A percentile compares a stretch with the other conserved stretches of the same genome.
Evolutionary conservation across 139 green algal species (phyloP).

Genomic region (Closterium sp.): DNA sequence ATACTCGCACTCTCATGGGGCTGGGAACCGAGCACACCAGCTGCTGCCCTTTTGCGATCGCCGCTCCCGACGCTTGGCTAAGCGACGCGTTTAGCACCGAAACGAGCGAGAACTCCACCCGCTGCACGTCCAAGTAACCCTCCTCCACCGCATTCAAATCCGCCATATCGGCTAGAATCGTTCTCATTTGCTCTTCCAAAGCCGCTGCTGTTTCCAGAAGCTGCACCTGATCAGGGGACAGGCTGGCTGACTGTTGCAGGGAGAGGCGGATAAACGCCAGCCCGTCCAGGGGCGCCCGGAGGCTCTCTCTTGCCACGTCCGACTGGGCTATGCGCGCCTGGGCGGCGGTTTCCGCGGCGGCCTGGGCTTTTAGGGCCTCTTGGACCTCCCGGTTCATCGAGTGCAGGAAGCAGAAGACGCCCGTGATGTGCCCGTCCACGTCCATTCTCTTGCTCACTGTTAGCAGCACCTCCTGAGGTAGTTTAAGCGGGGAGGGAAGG

Average conservation of each 20-base stretch:
- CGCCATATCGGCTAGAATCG: conserved; percentile 26
- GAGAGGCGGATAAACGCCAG: conserved; percentile 9
- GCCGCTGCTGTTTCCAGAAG: conserved; percentile 19
- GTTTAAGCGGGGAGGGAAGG: no score
- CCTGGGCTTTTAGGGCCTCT: conserved; percentile 24
- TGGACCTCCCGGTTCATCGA: not conserved
- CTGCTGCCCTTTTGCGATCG: conserved; percentile 2
- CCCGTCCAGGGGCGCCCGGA: conserved; percentile 21
- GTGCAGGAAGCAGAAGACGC: conserved; percentile 51
- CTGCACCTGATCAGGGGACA: conserved; percentile 33
- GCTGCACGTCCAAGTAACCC: conserved; percentile 6
- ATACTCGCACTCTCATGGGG: not conserved
- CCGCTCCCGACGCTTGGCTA: not conserved
- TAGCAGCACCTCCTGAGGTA: conserved; percentile 10
- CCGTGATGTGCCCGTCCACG: conserved; percentile 28
- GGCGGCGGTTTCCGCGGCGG: conserved; percentile 12
- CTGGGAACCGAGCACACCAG: not conserved
- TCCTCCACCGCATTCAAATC: conserved; percentile 29
- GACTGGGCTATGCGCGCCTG: conserved; percentile 26
- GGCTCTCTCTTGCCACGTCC: conserved; percentile 23
- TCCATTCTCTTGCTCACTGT: conserved; percentile 37
- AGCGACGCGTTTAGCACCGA: conserved; percentile 1
- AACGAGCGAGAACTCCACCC: not conserved
- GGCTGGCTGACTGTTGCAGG: conserved; percentile 9
- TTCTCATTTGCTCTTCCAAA: conserved; percentile 42